These are phyloP conservation scores for Calocybe gangraenosa DNA, from an alignment of 768 basidiomycete genomes.

Conservation along the genomic window DNA sequence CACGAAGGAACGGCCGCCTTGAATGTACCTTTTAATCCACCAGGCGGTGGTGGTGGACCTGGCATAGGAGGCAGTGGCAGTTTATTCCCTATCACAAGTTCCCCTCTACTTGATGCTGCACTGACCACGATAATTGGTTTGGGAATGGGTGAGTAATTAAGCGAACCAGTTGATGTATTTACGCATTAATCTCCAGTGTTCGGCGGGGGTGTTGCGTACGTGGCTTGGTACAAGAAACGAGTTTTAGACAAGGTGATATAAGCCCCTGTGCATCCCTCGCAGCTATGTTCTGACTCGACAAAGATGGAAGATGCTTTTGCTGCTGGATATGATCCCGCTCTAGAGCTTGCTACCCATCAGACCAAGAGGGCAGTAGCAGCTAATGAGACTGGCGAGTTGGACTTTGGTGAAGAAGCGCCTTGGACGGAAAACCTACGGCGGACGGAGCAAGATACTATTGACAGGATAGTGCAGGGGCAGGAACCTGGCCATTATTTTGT, in stretches of 20 bases:
- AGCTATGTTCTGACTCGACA: not conserved
- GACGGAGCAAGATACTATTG: conserved; percentile 70
- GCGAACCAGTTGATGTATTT: not conserved
- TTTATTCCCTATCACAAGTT: conserved; percentile 33
- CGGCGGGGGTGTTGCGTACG: conserved; percentile 66
- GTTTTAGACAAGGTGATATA: conserved; percentile 68
- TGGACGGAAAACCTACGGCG: conserved; percentile 65
- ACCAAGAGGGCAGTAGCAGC: conserved; percentile 27
- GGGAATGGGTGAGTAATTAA: conserved; percentile 43
- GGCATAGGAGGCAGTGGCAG: conserved; percentile 26
- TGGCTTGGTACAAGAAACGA: conserved; percentile 78
- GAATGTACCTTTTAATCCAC: conserved; percentile 39
- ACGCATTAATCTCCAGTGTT: conserved; percentile 41
- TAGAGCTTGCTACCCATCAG: conserved; percentile 60
- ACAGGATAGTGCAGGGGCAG: conserved; percentile 72
- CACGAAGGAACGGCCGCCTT: conserved; percentile 36
- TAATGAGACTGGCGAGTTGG: conserved; percentile 25
- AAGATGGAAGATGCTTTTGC: conserved; percentile 79
- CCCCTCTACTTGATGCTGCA: conserved; percentile 48
- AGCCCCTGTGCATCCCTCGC: not conserved
- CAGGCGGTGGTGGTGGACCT: conserved; percentile 33
- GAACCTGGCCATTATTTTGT: conserved; percentile 74
- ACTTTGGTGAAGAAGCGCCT: conserved; percentile 33
- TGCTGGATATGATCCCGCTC: conserved; percentile 78
- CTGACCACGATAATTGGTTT: conserved; percentile 60